A percentile compares a stretch with the other conserved stretches of the same genome.
Evolutionary conservation across 2,329 filamentous ascomycete genomes (phyloP).

Genomic region (Penicillium sp.): DNA sequence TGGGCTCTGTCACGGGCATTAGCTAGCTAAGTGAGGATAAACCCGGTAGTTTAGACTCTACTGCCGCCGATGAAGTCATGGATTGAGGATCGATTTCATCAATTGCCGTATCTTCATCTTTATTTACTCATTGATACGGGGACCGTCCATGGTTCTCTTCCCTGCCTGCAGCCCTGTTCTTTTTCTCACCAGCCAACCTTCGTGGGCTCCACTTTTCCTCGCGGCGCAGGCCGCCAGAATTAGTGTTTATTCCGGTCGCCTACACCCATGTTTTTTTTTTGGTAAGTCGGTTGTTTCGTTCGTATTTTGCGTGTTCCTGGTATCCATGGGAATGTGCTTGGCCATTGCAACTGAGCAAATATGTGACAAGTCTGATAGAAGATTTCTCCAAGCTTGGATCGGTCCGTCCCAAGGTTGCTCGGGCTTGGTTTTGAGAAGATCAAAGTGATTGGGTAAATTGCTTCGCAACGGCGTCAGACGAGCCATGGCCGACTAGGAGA

Average conservation of each 20-base stretch:
- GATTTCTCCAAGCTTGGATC: not conserved
- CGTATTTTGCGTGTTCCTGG: slow-evolving; percentile 1
- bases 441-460: not conserved
- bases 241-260: slow-evolving; percentile 18
- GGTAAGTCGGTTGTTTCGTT: not conserved
- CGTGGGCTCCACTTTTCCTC: slow-evolving; percentile 19
- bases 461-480: not conserved
- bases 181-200: not conserved
- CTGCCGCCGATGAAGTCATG: not conserved
- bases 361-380: not conserved
- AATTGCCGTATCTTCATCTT: not conserved
- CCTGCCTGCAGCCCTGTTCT: not conserved
- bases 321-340: not conserved
- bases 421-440: not conserved
- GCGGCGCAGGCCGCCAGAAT: slow-evolving; percentile 25
- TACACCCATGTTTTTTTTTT: not conserved
- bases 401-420: not conserved
- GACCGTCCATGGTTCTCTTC: not conserved
- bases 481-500: slow-evolving; percentile 2
- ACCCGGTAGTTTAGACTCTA: not conserved
- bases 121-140: not conserved
- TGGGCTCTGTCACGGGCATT: not conserved
- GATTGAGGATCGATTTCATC: not conserved
- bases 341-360: not conserved
- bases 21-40: not conserved